phyloP scores from a whole-genome alignment of 331 rosid genomes.

The Pyracantha coccinea region DNA sequence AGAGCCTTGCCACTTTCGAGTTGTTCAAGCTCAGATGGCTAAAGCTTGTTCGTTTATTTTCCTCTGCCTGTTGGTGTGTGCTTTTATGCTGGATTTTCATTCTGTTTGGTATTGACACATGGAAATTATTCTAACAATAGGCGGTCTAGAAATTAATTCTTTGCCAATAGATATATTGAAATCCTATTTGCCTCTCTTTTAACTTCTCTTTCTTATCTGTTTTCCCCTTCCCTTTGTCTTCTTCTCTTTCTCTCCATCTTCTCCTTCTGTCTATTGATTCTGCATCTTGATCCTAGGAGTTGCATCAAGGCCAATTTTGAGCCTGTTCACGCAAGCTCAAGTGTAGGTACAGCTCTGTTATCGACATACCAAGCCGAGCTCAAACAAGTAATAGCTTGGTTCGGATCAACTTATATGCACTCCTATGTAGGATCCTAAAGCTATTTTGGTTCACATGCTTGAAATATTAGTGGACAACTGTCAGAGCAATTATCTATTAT shows the following conservation, averaged over 20 bases:
- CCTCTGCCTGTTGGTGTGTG: not conserved
- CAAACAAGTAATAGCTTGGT: not conserved
- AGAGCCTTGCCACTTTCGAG: not conserved
- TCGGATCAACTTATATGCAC: not conserved
- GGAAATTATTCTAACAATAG: too few relatives aligned
- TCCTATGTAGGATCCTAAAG: not conserved
- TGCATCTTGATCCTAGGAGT: not conserved
- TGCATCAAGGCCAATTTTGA: not conserved
- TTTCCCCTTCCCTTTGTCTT: too few relatives aligned
- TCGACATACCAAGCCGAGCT: not conserved
- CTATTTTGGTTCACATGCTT: conserved; percentile 14
- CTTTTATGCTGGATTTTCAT: not conserved
- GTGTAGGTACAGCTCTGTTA: not conserved
- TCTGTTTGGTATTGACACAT: not conserved
- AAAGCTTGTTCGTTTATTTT: not conserved
- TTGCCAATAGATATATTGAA: not conserved
- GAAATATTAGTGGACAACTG: not conserved
- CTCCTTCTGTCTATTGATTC: not conserved
- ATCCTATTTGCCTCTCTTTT: not conserved
- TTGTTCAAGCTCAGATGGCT: not conserved
- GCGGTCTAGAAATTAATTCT: not conserved
- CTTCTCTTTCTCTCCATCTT: not conserved
- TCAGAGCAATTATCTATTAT: not conserved
- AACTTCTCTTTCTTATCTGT: not conserved
- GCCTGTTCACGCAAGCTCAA: not conserved